phyloP scores from a whole-genome alignment of 345 rosid genomes.

The Bruguiera sexangula region DNA sequence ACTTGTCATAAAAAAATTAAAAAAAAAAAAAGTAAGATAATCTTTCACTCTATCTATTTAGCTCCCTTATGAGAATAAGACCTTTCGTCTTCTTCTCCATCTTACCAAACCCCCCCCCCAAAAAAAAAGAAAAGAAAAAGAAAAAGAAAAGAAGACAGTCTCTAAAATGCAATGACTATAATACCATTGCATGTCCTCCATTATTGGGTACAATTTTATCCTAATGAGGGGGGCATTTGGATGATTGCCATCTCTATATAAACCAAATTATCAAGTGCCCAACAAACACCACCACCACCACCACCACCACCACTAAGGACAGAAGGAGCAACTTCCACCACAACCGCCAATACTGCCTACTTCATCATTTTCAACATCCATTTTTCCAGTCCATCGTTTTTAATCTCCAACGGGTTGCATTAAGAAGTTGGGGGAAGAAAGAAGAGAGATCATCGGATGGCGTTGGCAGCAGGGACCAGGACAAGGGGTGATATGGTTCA shows the following conservation, averaged over 20 bases:
- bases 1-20: background rate
- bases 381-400: too few relatives aligned
- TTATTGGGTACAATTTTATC: background rate
- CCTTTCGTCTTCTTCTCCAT: background rate
- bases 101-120: too few relatives aligned
- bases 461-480: background rate
- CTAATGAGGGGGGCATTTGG: background rate
- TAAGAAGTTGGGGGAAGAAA: background rate
- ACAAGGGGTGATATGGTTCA: slow-evolving; percentile 15
- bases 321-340: background rate
- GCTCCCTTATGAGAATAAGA: background rate
- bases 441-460: background rate
- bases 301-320: background rate
- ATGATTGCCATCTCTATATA: background rate
- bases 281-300: background rate
- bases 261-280: background rate
- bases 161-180: background rate
- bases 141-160: too few relatives aligned
- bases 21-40: background rate
- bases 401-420: background rate
- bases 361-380: background rate
- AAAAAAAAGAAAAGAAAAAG: too few relatives aligned
- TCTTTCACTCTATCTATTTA: background rate
- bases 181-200: background rate
- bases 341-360: background rate